phyloP scores from a whole-genome alignment of 305 asterid genomes.

The Fraxinus ornus region DNA sequence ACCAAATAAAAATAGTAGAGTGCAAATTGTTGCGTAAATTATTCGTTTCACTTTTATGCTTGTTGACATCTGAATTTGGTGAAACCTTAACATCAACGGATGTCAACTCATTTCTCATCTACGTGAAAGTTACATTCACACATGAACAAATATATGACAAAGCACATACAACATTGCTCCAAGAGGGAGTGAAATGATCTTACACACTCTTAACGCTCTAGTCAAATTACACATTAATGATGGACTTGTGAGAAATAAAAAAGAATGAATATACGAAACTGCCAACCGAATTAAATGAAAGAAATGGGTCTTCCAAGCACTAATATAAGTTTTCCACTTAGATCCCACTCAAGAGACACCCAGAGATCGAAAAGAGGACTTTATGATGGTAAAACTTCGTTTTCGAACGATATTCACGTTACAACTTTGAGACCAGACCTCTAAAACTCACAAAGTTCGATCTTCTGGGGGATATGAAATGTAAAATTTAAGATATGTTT shows the following conservation, averaged over 20 bases:
- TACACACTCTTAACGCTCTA: not conserved
- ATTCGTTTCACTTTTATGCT: not conserved
- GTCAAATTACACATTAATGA: not conserved
- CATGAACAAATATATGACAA: not conserved
- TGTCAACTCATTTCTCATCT: not conserved
- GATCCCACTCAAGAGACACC: not conserved
- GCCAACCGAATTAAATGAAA: not conserved
- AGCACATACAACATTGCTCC: not conserved
- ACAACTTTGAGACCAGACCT: not conserved
- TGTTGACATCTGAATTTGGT: not conserved
- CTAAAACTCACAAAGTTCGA: not conserved
- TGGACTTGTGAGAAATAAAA: not conserved
- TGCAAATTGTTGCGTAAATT: not conserved
- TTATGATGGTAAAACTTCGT: too few relatives aligned
- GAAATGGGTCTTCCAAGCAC: not conserved
- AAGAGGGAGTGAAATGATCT: too few relatives aligned
- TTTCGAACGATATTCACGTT: too few relatives aligned
- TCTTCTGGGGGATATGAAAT: too few relatives aligned
- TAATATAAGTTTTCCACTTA: not conserved
- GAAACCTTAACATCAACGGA: not conserved
- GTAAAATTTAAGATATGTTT: too few relatives aligned
- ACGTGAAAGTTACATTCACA: not conserved
- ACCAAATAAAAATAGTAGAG: too few relatives aligned
- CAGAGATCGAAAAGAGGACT: not conserved
- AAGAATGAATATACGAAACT: not conserved